Base-by-base conservation (phyloP, 371 early-diverging fungal genomes). In the Cokeromyces recurvatus region DNA sequence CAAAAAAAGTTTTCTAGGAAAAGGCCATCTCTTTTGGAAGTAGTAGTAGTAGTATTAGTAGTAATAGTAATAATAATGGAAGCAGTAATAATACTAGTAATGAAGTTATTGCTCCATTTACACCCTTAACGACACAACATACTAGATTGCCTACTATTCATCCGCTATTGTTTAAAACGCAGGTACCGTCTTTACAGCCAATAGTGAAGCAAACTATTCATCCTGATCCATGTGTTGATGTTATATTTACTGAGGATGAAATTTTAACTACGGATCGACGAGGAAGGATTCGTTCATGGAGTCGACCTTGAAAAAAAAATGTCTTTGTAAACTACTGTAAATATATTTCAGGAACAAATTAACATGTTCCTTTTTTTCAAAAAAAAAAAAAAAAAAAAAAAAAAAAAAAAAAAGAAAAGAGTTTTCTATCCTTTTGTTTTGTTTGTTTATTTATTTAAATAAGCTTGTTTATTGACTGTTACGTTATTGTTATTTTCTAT, bases 111-210 rank as follows among this genome's bases (percentile, higher is more conserved):
- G n/a, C n/a, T n/a, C n/a, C n/a, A n/a, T n/a, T n/a, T n/a, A n/a
- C n/a, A n/a, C n/a, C n/a, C n/a, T 15, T 15, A 9, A 34, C 4
- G 4, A 15, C 9, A 34, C 35, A 14, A n/a, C 65, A 69, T 43
- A 31, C 29, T 35, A 23, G 24, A 35, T 36, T 71, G 36, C 65
- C 68, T 25, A 62, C 62, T 23, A 59, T 67, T 46, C 89, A 91
- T 52, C 78, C 79, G 0, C 81, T 82, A 6, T 61, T 81, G 21
- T 78, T 81, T 7, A 77, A 82, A 46, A 72, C 65, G n/a, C 78
- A 86, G 51, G 90, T 92, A 15, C 84, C 92, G 0, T 80, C 85
- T 46, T 50, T 95, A 32, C 90, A 88, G 54, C 90, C 95, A 4
- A 60, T 87, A 34, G 71, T 83, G 64, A 81, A 82, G 2, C 81